phyloP scores from a whole-genome alignment of 2,329 filamentous ascomycete genomes.

The Claviceps cyperi region DNA sequence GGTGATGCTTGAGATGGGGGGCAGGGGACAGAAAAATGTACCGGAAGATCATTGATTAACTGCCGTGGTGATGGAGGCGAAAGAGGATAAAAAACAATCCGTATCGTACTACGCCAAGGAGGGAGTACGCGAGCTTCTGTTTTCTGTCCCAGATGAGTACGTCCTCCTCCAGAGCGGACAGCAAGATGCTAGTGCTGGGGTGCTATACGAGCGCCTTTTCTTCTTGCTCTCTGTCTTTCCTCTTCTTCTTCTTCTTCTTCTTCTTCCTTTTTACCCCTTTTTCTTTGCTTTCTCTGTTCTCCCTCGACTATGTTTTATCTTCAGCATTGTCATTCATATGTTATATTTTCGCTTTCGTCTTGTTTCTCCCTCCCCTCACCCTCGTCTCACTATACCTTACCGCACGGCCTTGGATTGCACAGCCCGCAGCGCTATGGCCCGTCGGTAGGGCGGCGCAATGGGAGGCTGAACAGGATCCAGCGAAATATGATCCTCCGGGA shows the following conservation, averaged over 20 bases:
- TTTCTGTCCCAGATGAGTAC: not conserved
- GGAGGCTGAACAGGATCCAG: slow-evolving; percentile 89
- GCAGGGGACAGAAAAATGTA: slow-evolving; percentile 20
- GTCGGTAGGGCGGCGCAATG: slow-evolving; percentile 88
- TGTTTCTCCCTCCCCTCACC: not conserved
- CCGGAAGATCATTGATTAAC: slow-evolving; percentile 17
- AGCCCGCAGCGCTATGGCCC: slow-evolving; percentile 60
- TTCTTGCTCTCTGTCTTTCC: not conserved
- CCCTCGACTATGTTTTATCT: too few species aligned
- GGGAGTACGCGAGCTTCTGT: not conserved
- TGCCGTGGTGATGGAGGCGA: not conserved
- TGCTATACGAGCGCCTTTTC: not conserved
- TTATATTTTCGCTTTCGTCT: not conserved
- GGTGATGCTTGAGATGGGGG: slow-evolving; percentile 26
- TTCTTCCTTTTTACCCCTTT: not conserved
- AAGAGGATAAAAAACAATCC: not conserved
- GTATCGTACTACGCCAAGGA: not conserved
- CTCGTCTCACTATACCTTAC: not conserved
- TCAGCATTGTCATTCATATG: too few species aligned
- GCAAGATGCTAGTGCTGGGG: too few species aligned
- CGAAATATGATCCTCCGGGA: slow-evolving; percentile 74
- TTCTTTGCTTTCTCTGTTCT: not conserved
- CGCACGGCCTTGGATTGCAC: slow-evolving; percentile 16
- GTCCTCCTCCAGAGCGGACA: not conserved
- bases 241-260: too few species aligned